Evolutionary conservation across 1,284 basidiomycete genomes (phyloP), one percentile per base, ranked within the genome.

Genomic region (Pseudozyma sp.): DNA sequence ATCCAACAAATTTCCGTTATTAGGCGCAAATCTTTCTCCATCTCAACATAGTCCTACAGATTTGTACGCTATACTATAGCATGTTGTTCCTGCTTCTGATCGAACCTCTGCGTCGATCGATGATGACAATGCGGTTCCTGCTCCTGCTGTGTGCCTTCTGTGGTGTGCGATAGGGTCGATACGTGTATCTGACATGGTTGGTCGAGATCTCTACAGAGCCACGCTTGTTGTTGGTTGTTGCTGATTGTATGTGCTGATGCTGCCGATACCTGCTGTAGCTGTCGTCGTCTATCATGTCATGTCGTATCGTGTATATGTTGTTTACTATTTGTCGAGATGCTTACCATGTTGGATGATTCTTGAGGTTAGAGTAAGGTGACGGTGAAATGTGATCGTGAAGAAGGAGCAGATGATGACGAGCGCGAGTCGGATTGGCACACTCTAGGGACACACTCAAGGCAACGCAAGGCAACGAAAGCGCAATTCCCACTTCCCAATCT

Each of bases 341-440:
- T 71, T 71, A 68, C 65, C 69, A 76, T 71, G 36, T 71, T 71
- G 69, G 55, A 59, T 66, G 60, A 68, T 69, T 70, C 67, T 74
- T 74, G 71, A 74, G 38, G 71, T 74, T 69, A 62, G 56, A 44
- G 51, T 54, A 44, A 58, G 70, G 62, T 69, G 71, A 74, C 71
- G 71, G 61, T 59, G 31, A 60, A 64, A 44, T 69, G 67, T 70
- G 71, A 70, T 70, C 66, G 73, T 69, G 69, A 72, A 53, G 59
- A 72, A 56, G 63, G 50, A 53, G 73, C 44, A 50, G 73, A 49
- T 36, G 63, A 55, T 52, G 59, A 48, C 47, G 53, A 66, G 59
- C 60, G 64, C 25, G 34, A 38, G 35, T 64, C 44, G 47, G 56
- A 25, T 57, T 59, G 51, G 40, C 59, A 39, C 38, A 25, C 39